Percentiles rank a stretch among this genome's conserved stretches.
Evolutionary conservation across 768 basidiomycete species (phyloP).

Genomic region (Trametes cubensis): DNA sequence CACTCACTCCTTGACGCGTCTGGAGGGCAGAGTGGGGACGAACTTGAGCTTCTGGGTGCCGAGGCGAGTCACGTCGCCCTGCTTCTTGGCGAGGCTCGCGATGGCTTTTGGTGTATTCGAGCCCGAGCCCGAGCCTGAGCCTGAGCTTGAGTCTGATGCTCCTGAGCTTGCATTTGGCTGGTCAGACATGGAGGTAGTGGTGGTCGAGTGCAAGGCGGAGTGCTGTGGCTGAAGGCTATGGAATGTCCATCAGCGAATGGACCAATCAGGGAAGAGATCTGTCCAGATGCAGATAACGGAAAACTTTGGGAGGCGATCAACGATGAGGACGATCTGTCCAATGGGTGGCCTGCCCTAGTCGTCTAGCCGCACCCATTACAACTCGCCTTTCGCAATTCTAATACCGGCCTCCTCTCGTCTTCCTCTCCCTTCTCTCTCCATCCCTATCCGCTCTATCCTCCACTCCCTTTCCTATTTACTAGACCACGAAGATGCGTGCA

Average conservation of each 20-base stretch:
- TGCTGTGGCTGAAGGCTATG: background rate
- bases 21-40: constrained; percentile 69
- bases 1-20: constrained; percentile 80
- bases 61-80: constrained; percentile 68
- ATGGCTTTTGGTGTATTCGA: constrained; percentile 60
- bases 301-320: constrained; percentile 7
- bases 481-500: background rate
- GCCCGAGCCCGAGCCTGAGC: constrained; percentile 16
- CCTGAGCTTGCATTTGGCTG: constrained; percentile 17
- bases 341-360: background rate
- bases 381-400: too few relatives aligned
- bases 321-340: background rate
- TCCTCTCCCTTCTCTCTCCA: constrained; percentile 2
- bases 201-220: background rate
- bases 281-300: background rate
- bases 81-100: constrained; percentile 72
- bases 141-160: too few relatives aligned
- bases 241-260: background rate
- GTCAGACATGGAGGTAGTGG: constrained; percentile 26
- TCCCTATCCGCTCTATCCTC: too few relatives aligned
- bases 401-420: background rate
- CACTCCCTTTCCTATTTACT: too few relatives aligned
- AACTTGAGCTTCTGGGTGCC: constrained; percentile 79
- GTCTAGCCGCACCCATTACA: too few relatives aligned
- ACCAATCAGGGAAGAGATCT: background rate